Evolutionary conservation across 345 rosid species (phyloP), one percentile per base, ranked within the genome.

Genomic region (Arabis alpina): DNA sequence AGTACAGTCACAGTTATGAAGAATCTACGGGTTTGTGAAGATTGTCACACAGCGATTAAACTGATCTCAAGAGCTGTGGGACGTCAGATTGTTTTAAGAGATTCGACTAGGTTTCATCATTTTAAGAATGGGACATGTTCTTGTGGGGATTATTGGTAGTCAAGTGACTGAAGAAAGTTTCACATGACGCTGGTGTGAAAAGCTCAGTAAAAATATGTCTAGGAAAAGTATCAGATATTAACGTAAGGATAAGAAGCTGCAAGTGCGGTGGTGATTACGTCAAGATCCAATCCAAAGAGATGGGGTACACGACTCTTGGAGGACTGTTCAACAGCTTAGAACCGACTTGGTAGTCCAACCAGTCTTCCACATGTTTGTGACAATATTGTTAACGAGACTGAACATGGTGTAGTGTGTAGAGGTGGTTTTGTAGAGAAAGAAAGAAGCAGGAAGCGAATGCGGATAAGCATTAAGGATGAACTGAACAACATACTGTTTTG

Each of bases 21-120:
- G 69, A 88, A 88, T 71, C 85, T 91, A 23, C 78, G 97, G 4
- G 86, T 84, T 7, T 85, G 97, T 66, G 91, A 84, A 56, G 89
- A 88, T 73, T 86, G 89, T 74, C 88, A 85, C 77, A 60, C 81
- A 37, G 87, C 73, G 19, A 75, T 85, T 36, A 85, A 85, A 76
- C 76, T 82, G n/a, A 78, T 83, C 12, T 80, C 88, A 10, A 79
- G 60, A 52, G 75, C 86, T 37, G 84, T 78, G 25, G 78, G 71
- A 8, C 83, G 82, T 36, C 79, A 79, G 71, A 81, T 86, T 60
- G 70, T 86, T 63, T 79, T 88, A 14, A 79, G 94, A 44, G 91
- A 86, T 76, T 45, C 85, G 3, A 65, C 61, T 32, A 79, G 87
- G 16, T 88, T 88, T 80, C 89, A 84, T 67, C 88, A 82, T 68